Percentiles rank a stretch among this genome's conserved stretches.
phyloP scores from a whole-genome alignment of 192 early-diverging fungal genomes.

The Backusella macrospora region DNA sequence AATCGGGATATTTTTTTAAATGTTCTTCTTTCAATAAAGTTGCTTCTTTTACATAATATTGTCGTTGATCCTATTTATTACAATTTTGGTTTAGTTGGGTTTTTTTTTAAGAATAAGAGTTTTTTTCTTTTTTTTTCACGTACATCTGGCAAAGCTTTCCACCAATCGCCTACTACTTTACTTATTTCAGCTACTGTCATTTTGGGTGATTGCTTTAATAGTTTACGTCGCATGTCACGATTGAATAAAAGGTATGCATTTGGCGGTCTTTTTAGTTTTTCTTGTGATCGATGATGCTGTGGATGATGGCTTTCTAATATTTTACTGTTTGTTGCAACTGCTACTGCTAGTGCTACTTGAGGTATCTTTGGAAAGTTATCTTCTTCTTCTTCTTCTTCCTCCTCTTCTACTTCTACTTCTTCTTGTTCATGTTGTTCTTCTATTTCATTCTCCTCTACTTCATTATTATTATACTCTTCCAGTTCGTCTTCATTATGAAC shows the following conservation, averaged over 20 bases:
- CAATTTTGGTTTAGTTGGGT: background rate
- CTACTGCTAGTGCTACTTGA: background rate
- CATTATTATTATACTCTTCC: background rate
- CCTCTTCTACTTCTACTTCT: background rate
- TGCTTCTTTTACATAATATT: constrained; percentile 52
- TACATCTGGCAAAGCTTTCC: constrained; percentile 50
- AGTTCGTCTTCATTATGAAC: background rate
- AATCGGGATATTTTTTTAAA: constrained; percentile 54
- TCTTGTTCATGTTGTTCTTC: background rate
- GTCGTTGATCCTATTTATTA: constrained; percentile 36
- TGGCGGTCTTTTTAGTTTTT: constrained; percentile 59
- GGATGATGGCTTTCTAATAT: background rate
- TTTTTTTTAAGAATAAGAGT: background rate
- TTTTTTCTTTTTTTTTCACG: constrained; percentile 15
- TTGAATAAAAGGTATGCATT: constrained; percentile 67
- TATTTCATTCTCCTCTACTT: background rate
- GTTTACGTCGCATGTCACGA: constrained; percentile 58
- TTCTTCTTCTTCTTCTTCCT: constrained; percentile 8
- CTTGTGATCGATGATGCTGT: constrained; percentile 2
- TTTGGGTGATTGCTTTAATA: constrained; percentile 57
- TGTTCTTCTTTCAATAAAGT: constrained; percentile 51
- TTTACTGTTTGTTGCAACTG: background rate
- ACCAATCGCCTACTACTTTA: constrained; percentile 56
- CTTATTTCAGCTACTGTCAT: constrained; percentile 62
- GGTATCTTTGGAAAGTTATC: constrained; percentile 1